Conservation (phyloP, 805 yeast species). For the Metschnikowia cerradonensis region DNA sequence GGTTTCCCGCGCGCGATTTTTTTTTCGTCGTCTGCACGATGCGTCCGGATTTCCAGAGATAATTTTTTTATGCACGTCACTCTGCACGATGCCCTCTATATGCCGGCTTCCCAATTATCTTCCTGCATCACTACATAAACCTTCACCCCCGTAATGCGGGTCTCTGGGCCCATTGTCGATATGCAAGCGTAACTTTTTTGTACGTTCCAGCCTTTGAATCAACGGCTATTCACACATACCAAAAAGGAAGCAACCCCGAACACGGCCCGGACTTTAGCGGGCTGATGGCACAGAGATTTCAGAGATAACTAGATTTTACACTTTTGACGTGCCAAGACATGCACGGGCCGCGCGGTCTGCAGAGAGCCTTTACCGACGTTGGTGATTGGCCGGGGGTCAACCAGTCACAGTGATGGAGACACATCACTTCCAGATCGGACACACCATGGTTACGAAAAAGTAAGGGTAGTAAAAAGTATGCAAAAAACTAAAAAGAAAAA, state of each 20-base stretch:
- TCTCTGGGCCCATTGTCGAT: background rate
- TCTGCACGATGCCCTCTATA: background rate
- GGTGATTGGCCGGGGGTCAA: conserved; percentile 1
- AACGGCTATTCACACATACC: background rate
- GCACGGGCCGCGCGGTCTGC: background rate
- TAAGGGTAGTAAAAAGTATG: no score
- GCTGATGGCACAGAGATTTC: background rate
- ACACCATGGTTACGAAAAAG: background rate
- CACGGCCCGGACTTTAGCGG: no score
- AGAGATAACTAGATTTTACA: background rate
- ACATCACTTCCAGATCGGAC: background rate
- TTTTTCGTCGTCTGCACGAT: background rate
- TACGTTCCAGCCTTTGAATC: no score
- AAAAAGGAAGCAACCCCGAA: background rate
- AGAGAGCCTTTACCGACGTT: background rate
- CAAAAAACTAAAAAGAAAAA: no score
- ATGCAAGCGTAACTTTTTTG: background rate
- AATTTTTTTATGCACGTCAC: conserved; percentile 2
- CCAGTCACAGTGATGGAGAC: background rate
- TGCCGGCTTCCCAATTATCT: background rate
- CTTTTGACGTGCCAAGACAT: conserved; percentile 3
- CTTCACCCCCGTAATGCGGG: background rate
- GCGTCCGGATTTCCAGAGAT: conserved; percentile 3
- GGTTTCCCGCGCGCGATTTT: background rate
- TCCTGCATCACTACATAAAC: background rate